Percentiles rank a stretch among this genome's conserved stretches.
Evolutionary conservation across 2,329 filamentous ascomycete genomes (phyloP).

Genomic region (Trichophyton rubrum): DNA sequence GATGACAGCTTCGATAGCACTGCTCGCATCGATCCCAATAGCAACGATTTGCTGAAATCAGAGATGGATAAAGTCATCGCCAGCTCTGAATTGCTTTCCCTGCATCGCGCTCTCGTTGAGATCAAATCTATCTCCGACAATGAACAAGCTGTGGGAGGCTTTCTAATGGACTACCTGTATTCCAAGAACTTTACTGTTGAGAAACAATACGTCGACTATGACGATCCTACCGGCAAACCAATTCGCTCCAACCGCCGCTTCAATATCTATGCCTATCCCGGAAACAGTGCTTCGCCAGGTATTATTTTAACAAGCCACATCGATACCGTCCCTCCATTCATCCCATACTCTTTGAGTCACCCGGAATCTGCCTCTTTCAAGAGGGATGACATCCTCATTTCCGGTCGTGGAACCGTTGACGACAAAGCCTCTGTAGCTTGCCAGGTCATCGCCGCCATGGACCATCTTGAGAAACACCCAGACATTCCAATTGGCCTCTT

Average conservation of each 20-base stretch:
- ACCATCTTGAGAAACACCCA: conserved; percentile 32
- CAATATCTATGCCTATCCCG: conserved; percentile 59
- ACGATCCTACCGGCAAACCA: conserved; percentile 12
- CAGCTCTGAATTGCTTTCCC: conserved; percentile 47
- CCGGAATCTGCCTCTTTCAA: conserved; percentile 19
- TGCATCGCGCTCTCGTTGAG: conserved; percentile 64
- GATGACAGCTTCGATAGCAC: neutral
- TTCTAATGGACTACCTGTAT: conserved; percentile 55
- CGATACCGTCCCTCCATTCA: conserved; percentile 50
- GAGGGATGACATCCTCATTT: conserved; percentile 25
- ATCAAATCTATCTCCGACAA: conserved; percentile 59
- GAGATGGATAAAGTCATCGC: conserved; percentile 27
- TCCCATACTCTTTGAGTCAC: conserved; percentile 40
- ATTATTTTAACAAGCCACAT: conserved; percentile 58
- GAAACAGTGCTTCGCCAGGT: conserved; percentile 18
- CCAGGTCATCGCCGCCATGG: conserved; percentile 32
- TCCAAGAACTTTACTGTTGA: conserved; percentile 50
- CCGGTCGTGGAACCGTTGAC: conserved; percentile 36
- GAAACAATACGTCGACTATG: conserved; percentile 37
- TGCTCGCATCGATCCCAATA: neutral
- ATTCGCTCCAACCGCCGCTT: conserved; percentile 40
- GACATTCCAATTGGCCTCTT: conserved; percentile 38
- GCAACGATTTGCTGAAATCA: neutral
- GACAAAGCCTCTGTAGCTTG: conserved; percentile 37
- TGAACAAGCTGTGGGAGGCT: conserved; percentile 56